These are phyloP conservation scores for Lactuca saligna DNA, from an alignment of 129 eudicot species.

Conservation along the genomic window DNA sequence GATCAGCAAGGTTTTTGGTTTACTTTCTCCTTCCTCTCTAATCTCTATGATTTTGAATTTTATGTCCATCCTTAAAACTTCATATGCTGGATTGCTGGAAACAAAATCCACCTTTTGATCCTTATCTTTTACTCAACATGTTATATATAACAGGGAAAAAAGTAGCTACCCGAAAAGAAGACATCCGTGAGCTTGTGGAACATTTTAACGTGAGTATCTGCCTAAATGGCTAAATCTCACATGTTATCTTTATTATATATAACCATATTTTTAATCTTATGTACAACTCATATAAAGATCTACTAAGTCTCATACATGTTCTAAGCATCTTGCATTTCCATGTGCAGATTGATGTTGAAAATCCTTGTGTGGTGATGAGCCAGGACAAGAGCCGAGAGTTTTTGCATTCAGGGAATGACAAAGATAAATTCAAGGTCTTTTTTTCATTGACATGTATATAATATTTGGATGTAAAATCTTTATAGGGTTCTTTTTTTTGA, in stretches of 20 bases:
- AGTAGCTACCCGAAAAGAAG: constrained; percentile 72
- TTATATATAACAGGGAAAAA: constrained; percentile 61
- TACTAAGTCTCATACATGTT: neutral
- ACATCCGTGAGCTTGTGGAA: constrained; percentile 80
- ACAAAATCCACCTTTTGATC: neutral
- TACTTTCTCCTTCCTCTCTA: constrained; percentile 3
- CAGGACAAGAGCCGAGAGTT: constrained; percentile 99
- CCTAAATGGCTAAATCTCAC: constrained; percentile 8
- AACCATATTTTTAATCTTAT: neutral
- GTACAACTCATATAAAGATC: constrained; percentile 3
- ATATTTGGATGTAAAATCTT: neutral
- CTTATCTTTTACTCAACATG: constrained; percentile 9
- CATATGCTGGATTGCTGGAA: too few relatives aligned
- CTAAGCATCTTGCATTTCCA: constrained; percentile 10
- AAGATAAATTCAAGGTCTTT: constrained; percentile 90
- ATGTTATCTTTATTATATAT: constrained; percentile 11
- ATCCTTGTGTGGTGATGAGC: constrained; percentile 96
- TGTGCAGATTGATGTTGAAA: constrained; percentile 96
- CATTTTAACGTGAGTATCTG: constrained; percentile 84
- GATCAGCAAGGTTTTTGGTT: constrained; percentile 65
- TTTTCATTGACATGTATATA: constrained; percentile 2
- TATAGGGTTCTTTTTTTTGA: constrained; percentile 5
- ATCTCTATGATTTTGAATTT: constrained; percentile 1
- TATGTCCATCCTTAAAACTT: neutral
- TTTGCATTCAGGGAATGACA: constrained; percentile 91